These are phyloP conservation scores for Magnaporthales sp. DNA, from an alignment of 2,329 filamentous ascomycete genomes.

Conservation along the genomic window DNA sequence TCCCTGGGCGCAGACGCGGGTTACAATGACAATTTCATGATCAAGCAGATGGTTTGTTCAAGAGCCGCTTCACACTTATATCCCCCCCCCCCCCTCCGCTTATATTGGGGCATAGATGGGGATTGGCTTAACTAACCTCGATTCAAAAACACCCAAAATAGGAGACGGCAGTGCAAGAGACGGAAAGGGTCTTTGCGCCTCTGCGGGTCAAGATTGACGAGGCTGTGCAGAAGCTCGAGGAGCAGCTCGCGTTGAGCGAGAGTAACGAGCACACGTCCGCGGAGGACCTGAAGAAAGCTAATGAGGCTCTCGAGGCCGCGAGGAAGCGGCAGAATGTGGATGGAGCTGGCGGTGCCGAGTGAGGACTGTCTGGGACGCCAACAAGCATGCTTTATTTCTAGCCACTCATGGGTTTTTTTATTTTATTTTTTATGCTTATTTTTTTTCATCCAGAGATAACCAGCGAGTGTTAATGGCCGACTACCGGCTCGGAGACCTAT, in stretches of 20 bases:
- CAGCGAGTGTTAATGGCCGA: background rate
- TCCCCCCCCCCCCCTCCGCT: background rate
- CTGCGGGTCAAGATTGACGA: slow-evolving; percentile 63
- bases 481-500: background rate
- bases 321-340: slow-evolving; percentile 17
- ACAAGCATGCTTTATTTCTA: too few species aligned
- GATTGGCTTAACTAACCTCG: background rate
- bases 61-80: background rate
- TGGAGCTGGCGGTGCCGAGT: slow-evolving; percentile 14
- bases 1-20: slow-evolving; percentile 45
- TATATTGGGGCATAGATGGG: background rate
- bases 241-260: slow-evolving; percentile 60
- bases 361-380: background rate
- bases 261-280: slow-evolving; percentile 31
- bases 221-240: slow-evolving; percentile 65
- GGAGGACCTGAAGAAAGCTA: slow-evolving; percentile 47
- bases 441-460: background rate
- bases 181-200: slow-evolving; percentile 69
- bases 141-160: slow-evolving; percentile 28
- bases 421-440: background rate
- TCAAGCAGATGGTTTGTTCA: slow-evolving; percentile 74
- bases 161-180: slow-evolving; percentile 79
- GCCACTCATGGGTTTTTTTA: too few species aligned
- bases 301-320: slow-evolving; percentile 42
- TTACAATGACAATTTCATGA: slow-evolving; percentile 66